Base-by-base conservation (phyloP, 179 eudicot species). In the Beta lomatogona region DNA sequence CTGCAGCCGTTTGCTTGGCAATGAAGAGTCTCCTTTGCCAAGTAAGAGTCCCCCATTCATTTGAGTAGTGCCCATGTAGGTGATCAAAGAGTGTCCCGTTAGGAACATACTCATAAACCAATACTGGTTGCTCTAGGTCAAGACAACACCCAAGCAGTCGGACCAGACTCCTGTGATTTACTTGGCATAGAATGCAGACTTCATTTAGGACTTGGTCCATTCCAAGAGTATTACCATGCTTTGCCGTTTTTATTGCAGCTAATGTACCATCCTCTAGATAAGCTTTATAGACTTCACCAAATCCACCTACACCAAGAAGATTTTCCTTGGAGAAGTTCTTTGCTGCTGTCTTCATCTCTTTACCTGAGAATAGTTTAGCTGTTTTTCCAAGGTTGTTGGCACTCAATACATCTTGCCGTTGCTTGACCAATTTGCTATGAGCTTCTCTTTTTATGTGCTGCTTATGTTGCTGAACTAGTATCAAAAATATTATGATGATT, bases 1-100 rank as follows among this genome's bases (percentile, higher is more conserved):
- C 93, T 18, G 63, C 76, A 3, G 97, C 94, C 0, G 91, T 90
- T 73, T 92, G 91, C 9, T 89, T 82, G 52, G 93, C 94, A 22
- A 91, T 88, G 80, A 83, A 80, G 85, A 92, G 89, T 36, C 97
- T 86, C 12, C 87, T 64, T 9, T 85, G 82, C 94, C 94, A 92
- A 21, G 87, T 77, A 0, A 92, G 88, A 36, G 84, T 75, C 25
- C 76, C 82, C 54, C 78, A 77, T 9, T 86, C 80, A 36, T 86
- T 85, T 1, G 86, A 84, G 73, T 53, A 80, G 3, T 79, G 78
- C 16, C 93, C 90, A 28, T 92, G 90, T 4, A 92, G 83, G 72
- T 92, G 93, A 55, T 93, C 95, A 12, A 88, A 90, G 18, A 93
- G 91, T 2, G 93, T 92, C 61, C 94, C 93, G 60, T 90, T 92